Evolutionary conservation across 2,329 filamentous ascomycete species (phyloP).

Genomic region (Verticillium longisporum): DNA sequence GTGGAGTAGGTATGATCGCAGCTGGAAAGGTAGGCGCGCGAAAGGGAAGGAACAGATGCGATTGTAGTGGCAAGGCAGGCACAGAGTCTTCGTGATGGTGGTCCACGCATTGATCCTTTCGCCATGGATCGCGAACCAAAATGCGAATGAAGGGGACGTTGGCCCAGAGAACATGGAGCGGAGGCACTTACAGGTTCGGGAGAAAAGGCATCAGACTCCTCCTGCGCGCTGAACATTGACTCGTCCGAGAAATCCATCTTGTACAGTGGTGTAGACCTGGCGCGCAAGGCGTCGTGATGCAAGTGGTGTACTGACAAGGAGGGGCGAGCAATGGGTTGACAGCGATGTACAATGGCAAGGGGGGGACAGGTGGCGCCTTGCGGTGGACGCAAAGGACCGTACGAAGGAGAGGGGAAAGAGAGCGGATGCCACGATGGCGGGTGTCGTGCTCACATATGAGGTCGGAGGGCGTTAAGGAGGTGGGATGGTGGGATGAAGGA

Average conservation of each 20-base stretch:
- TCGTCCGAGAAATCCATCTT: conserved; percentile 55
- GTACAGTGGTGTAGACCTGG: conserved; percentile 11
- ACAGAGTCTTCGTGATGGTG: neutral
- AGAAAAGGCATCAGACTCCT: conserved; percentile 34
- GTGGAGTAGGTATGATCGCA: neutral
- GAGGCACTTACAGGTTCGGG: conserved; percentile 27
- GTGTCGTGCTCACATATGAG: conserved; percentile 2
- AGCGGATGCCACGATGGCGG: conserved; percentile 8
- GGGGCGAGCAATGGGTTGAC: neutral
- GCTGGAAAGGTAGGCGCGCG: neutral
- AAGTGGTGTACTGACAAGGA: neutral
- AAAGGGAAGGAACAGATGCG: neutral
- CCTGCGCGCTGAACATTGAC: conserved; percentile 29
- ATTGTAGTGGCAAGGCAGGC: too few species aligned
- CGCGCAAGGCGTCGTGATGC: conserved; percentile 2
- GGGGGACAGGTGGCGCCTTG: neutral
- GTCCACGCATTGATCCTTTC: conserved; percentile 1
- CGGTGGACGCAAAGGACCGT: conserved; percentile 3
- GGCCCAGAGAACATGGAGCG: neutral
- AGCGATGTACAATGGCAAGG: neutral
- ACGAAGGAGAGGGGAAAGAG: conserved; percentile 3
- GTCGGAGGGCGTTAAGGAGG: conserved; percentile 1
- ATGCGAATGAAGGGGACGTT: neutral
- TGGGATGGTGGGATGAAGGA: conserved; percentile 3
- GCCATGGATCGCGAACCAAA: too few species aligned